A percentile compares a stretch with the other conserved stretches of the same genome.
Conservation (phyloP, 2,329 filamentous ascomycete genomes). For the Hypoxylon sp. region DNA sequence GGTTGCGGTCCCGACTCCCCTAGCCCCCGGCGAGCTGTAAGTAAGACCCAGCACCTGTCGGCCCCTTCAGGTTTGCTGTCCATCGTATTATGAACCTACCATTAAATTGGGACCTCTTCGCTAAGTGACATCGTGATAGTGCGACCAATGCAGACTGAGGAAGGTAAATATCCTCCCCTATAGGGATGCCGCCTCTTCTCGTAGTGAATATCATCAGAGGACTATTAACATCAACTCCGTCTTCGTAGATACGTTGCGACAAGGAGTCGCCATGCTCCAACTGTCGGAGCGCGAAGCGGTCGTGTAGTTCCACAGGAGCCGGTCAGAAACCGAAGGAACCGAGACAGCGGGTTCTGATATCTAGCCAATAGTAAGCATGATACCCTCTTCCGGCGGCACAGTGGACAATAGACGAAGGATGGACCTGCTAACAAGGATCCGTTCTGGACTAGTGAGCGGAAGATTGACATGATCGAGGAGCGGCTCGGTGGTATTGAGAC, state of each 20-base stretch:
- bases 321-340: conserved; percentile 68
- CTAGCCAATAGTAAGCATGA: conserved; percentile 68
- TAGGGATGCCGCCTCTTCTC: conserved; percentile 13
- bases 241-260: conserved; percentile 67
- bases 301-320: conserved; percentile 67
- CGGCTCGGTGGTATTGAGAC: conserved; percentile 57
- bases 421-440: conserved; percentile 9
- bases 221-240: conserved; percentile 15
- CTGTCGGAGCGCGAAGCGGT: conserved; percentile 65
- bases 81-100: conserved; percentile 57
- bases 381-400: background rate
- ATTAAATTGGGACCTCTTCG: conserved; percentile 14
- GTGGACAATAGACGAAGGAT: background rate
- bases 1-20: conserved; percentile 53
- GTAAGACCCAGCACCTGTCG: conserved; percentile 55
- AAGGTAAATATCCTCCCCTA: conserved; percentile 52
- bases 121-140: conserved; percentile 48
- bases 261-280: conserved; percentile 71
- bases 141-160: conserved; percentile 57
- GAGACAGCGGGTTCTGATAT: conserved; percentile 69
- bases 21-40: conserved; percentile 57
- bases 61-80: conserved; percentile 43
- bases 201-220: background rate
- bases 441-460: conserved; percentile 60
- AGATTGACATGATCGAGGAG: conserved; percentile 60